Evolutionary conservation across 352 stramenopile species (phyloP).

Genomic region (Phytophthora macrochlamydospora): DNA sequence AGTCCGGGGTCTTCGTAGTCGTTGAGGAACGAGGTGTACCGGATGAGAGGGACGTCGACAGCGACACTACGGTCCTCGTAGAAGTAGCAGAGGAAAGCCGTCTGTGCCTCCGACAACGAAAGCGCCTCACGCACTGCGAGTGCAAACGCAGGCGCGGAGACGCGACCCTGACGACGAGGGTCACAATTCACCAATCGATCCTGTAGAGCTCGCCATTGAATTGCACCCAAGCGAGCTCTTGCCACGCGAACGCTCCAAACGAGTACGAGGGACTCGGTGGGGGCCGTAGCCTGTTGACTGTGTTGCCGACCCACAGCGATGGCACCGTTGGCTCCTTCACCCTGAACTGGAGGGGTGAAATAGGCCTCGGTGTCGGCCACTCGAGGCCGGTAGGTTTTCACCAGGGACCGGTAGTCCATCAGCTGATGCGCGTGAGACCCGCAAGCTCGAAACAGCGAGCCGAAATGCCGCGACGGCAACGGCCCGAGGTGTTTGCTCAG

Average conservation of each 20-base stretch:
- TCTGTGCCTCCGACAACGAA: constrained; percentile 63
- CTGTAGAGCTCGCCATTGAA: constrained; percentile 56
- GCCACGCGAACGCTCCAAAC: constrained; percentile 73
- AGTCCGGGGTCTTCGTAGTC: constrained; percentile 76
- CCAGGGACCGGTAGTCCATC: constrained; percentile 72
- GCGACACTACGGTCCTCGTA: constrained; percentile 76
- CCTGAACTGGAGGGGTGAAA: constrained; percentile 35
- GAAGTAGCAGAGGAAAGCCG: constrained; percentile 75
- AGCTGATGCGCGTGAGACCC: constrained; percentile 69
- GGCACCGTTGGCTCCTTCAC: constrained; percentile 27
- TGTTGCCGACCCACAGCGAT: constrained; percentile 39
- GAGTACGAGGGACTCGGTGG: constrained; percentile 74
- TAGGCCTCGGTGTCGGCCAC: constrained; percentile 66
- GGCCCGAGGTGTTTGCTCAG: constrained; percentile 68
- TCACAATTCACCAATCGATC: constrained; percentile 59
- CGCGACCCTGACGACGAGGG: constrained; percentile 51
- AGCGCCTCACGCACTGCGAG: constrained; percentile 50
- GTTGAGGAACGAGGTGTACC: constrained; percentile 72
- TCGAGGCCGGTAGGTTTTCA: constrained; percentile 66
- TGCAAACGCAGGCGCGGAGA: constrained; percentile 52
- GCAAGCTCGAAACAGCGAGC: constrained; percentile 64
- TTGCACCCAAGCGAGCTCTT: constrained; percentile 42
- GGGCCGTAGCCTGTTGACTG: constrained; percentile 53
- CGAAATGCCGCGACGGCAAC: constrained; percentile 57
- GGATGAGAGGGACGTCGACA: constrained; percentile 62